Evolutionary conservation across 129 eudicot species (phyloP).

Genomic region (Lonicera japonica): DNA sequence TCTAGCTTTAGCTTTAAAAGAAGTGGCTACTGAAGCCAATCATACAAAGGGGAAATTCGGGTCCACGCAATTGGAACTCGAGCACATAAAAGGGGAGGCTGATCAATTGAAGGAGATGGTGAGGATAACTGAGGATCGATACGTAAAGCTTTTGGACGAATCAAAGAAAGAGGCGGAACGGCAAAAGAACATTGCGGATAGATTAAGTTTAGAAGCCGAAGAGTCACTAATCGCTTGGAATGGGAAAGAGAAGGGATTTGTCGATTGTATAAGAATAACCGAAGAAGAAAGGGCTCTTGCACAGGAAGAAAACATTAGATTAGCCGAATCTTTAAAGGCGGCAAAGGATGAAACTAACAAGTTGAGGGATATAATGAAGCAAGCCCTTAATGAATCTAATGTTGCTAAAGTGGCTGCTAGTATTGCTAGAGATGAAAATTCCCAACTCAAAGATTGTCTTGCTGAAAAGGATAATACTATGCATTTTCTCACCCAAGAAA

Average conservation of each 20-base stretch:
- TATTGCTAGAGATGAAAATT: conserved; percentile 60
- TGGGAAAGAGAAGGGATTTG: conserved; percentile 72
- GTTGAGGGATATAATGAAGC: conserved; percentile 65
- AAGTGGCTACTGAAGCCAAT: conserved; percentile 60
- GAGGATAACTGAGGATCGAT: conserved; percentile 23
- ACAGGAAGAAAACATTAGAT: conserved; percentile 36
- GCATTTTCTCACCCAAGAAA: conserved; percentile 51
- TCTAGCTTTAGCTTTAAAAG: conserved; percentile 65
- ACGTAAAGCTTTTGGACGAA: conserved; percentile 32
- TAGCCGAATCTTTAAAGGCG: conserved; percentile 33
- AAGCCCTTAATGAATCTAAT: conserved; percentile 66
- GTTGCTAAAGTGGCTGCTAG: conserved; percentile 81
- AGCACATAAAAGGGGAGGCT: conserved; percentile 29
- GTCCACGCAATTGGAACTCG: conserved; percentile 26
- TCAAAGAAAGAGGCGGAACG: conserved; percentile 43
- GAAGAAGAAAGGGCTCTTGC: conserved; percentile 57
- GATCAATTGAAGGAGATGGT: conserved; percentile 35
- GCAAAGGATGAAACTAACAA: conserved; percentile 65
- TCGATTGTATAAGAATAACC: conserved; percentile 53
- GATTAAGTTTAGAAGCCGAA: conserved; percentile 64
- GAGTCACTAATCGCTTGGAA: conserved; percentile 69
- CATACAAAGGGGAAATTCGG: conserved; percentile 47
- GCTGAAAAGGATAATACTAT: conserved; percentile 68
- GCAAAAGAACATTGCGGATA: conserved; percentile 42
- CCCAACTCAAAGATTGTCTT: conserved; percentile 52